Conservation (phyloP, 73 alveolate genomes). For the Urostyla sp. region DNA sequence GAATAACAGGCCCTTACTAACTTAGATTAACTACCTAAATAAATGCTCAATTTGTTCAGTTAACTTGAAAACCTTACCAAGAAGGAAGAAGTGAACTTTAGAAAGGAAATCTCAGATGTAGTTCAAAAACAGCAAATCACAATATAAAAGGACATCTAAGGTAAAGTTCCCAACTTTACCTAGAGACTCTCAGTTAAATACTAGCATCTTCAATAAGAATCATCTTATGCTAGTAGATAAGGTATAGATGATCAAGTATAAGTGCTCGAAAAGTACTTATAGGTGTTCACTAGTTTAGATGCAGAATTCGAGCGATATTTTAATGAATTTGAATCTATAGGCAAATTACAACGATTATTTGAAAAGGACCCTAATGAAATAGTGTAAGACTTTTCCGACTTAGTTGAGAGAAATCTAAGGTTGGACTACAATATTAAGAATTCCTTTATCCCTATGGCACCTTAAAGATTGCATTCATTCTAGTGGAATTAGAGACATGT, state of each 20-base stretch:
- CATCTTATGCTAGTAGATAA: background rate
- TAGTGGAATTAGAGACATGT: conserved; percentile 30
- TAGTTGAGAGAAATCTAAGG: conserved; percentile 31
- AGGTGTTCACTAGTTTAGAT: conserved; percentile 16
- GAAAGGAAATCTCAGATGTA: conserved; percentile 1
- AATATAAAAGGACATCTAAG: background rate
- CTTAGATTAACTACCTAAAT: background rate
- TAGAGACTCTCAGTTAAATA: conserved; percentile 29
- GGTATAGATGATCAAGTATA: conserved; percentile 12
- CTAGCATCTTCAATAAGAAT: background rate
- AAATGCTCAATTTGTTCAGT: conserved; percentile 13
- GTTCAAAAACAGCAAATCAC: conserved; percentile 11
- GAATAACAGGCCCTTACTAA: background rate
- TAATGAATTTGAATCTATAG: conserved; percentile 26
- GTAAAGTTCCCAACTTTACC: conserved; percentile 24
- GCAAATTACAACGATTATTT: conserved; percentile 4
- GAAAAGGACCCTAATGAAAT: conserved; percentile 41
- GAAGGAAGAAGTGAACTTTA: background rate
- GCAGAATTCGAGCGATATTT: conserved; percentile 32
- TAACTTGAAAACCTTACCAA: background rate
- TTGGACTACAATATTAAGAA: conserved; percentile 17
- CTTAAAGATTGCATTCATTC: conserved; percentile 20
- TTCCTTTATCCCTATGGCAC: background rate
- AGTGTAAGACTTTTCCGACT: background rate
- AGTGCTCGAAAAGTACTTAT: conserved; percentile 7